phyloP scores from a whole-genome alignment of 805 yeast species.

The Candida michaelii region DNA sequence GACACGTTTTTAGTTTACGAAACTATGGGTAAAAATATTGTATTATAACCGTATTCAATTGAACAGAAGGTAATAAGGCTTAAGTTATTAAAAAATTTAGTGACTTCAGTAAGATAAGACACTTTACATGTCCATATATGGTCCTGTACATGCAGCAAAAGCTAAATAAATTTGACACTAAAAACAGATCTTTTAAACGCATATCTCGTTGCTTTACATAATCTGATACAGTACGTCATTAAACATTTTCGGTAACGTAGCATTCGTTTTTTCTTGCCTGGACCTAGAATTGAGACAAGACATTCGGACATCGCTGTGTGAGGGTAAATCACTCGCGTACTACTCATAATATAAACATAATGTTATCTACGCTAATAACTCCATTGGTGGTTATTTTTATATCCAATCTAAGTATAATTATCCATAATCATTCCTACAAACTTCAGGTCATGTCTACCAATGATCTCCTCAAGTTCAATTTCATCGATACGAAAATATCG shows the following conservation, averaged over 20 bases:
- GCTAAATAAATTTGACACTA: not conserved
- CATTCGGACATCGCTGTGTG: no score
- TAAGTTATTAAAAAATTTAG: no score
- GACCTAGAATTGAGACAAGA: no score
- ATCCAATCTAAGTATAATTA: not conserved
- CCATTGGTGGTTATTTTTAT: not conserved
- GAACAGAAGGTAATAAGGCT: no score
- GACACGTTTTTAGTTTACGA: not conserved
- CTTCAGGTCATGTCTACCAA: not conserved
- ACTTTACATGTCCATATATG: no score
- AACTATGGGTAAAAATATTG: no score
- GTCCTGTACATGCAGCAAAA: no score
- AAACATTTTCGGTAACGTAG: not conserved
- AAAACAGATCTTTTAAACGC: not conserved
- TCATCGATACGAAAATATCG: not conserved
- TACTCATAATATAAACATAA: no score
- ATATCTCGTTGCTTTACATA: not conserved
- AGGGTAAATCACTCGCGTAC: no score
- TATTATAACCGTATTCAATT: no score
- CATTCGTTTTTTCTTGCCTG: not conserved
- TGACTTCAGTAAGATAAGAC: no score
- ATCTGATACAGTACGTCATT: not conserved
- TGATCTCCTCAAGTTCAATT: not conserved
- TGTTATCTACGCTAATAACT: not conserved
- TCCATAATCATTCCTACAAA: conserved; percentile 1